Base-by-base conservation (phyloP, 2,329 filamentous ascomycete species). In the Colletotrichum gigasporum region DNA sequence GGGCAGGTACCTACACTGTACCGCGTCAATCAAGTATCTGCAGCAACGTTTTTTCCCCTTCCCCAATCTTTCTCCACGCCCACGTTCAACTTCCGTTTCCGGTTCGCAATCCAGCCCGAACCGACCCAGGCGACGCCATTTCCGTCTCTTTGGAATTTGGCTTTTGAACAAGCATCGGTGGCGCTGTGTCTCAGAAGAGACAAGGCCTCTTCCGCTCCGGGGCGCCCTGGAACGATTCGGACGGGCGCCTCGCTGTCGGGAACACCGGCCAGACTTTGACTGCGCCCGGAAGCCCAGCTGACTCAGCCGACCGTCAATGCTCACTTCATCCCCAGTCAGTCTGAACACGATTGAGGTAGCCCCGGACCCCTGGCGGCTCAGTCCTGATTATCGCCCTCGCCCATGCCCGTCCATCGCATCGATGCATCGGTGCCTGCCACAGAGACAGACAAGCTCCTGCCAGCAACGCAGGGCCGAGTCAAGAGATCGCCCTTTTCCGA, bases 21-120 rank as follows among this genome's bases (percentile, higher is more conserved):
- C 16, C 18, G 30, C 18, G 20, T 18, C n/a, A n/a, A n/a, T n/a
- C n/a, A n/a, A n/a, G 6, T 9, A 28, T 20, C 26, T 50, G 24
- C 45, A 39, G 35, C 45, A 12, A 34, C 39, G 57, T 42, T 30
- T 30, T 5, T 12, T 16, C 35, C 20, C 26, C 57, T 18, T 20
- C 26, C 28, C 11, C 28, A n/a, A n/a, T n/a, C 37, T 26, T 9
- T 47, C 37, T 41, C 50, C 41, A 61, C 58, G 34, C 3, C 51
- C 51, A 47, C 57, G 39, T 54, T 54, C 48, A 18, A 35, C 56
- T 45, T 45, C 51, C 51, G 22, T 26, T 55, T 37, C 51, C 47
- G 56, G 56, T 8, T 8, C 5, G 4, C 48, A 5, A 3, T 26
- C 39, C n/a, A 20, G 12, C 56, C 45, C 11, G 14, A 32, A 32